Evolutionary conservation across 2,329 filamentous ascomycete species (phyloP), one percentile per base, ranked within the genome.

Genomic region (Fusarium anguioides): DNA sequence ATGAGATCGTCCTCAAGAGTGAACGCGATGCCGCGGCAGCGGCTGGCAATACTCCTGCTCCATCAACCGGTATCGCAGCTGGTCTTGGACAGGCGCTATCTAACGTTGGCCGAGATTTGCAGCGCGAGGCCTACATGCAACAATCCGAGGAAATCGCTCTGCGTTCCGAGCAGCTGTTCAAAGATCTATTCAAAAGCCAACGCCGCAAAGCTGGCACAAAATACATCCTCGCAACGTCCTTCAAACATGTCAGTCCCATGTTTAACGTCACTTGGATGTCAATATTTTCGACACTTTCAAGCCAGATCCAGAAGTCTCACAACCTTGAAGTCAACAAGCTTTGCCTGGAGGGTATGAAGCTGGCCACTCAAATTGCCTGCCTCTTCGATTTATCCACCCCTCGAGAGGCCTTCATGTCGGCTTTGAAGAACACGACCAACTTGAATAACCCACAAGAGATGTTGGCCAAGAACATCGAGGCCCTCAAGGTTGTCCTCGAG

Each of bases 201-300:
- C 89, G 92, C 47, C 90, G 89, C 73, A 96, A 91, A 69, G 76
- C 86, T 76, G 81, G 89, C 78, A 72, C 90, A 84, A 80, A 89
- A 82, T 99, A 96, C 78, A 96, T 99, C 53, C 92, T 93, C 2
- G 96, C 96, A 5, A 96, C 93, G 3, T 98, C 94, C 0, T 94
- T 93, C 76, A 95, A 93, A 72, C 96, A 99, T 77, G 92, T 97
- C 47, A 96, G 96, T 0, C 94, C 96, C 1, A 99, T 99, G 96
- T 98, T 99, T 75, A 94, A 97, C 73, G 94, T 97, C 23, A 96
- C 94, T 0, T 99, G 96, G 96, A 99, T 98, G 95, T 97, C 95
- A 11, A 96, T 97, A 78, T 91, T 99, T 74, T 98, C 95, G 7
- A 94, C 94, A 0, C 85, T 99, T 24, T 97, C 95, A 2, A 94